Evolutionary conservation across 1,139 yeast species (phyloP).

Genomic region (Zygoascus sp.): DNA sequence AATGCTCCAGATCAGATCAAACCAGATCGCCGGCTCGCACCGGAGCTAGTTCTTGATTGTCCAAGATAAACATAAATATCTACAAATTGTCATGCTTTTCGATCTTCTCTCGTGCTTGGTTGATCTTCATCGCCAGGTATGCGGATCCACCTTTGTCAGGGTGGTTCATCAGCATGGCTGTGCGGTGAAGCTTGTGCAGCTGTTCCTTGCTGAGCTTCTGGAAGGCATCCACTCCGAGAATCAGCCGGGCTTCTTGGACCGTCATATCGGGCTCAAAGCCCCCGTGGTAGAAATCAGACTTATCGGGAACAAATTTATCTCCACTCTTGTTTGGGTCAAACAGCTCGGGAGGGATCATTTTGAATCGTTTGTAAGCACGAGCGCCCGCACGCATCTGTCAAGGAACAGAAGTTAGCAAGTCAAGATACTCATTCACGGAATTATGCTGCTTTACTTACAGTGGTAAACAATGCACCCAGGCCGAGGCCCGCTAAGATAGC

Average conservation of each 20-base stretch:
- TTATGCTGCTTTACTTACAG: constrained; percentile 18
- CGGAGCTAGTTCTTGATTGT: no score
- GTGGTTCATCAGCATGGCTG: constrained; percentile 63
- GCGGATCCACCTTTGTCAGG: constrained; percentile 77
- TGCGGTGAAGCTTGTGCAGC: constrained; percentile 54
- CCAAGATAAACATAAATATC: no score
- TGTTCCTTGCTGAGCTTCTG: constrained; percentile 29
- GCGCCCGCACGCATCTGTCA: constrained; percentile 33
- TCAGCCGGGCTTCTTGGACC: constrained; percentile 33
- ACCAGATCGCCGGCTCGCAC: no score
- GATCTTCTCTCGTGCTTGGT: constrained; percentile 65
- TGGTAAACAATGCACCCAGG: constrained; percentile 25
- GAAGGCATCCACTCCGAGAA: constrained; percentile 30
- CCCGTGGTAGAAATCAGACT: constrained; percentile 28
- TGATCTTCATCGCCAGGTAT: constrained; percentile 66
- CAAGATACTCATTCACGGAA: not conserved
- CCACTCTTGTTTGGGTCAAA: constrained; percentile 24
- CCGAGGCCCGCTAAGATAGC: constrained; percentile 28
- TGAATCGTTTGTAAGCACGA: constrained; percentile 32
- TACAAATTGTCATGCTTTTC: constrained; percentile 32
- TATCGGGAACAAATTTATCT: constrained; percentile 14
- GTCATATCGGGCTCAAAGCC: constrained; percentile 37
- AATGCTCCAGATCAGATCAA: no score
- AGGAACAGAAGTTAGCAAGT: constrained; percentile 1
- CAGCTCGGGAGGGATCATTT: constrained; percentile 32